Percentiles rank a stretch among this genome's conserved stretches.
Conservation (phyloP, 1,139 yeast species). For the Kurtzmaniella quercitrusa region DNA sequence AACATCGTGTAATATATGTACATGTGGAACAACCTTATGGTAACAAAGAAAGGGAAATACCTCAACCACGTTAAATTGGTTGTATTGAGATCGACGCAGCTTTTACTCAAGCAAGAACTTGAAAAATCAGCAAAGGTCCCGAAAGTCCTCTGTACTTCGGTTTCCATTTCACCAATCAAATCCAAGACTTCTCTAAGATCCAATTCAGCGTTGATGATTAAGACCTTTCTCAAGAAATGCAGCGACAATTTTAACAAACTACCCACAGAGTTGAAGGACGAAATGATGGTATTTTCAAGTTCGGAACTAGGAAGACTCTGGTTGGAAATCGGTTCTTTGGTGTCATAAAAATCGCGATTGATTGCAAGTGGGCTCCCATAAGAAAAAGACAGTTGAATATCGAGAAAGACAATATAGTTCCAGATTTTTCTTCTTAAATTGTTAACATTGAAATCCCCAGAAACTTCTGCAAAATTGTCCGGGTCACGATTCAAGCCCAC, state of each 20-base stretch:
- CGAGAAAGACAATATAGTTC: conserved; percentile 35
- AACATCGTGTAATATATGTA: conserved; percentile 23
- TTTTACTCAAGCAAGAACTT: conserved; percentile 1
- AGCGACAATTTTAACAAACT: conserved; percentile 1
- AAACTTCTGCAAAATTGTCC: conserved; percentile 19
- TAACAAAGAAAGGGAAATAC: conserved; percentile 5
- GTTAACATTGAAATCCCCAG: conserved; percentile 18
- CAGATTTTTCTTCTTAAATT: conserved; percentile 43
- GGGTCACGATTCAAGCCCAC: conserved; percentile 47
- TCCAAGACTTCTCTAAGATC: conserved; percentile 1
- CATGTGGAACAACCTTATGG: conserved; percentile 14
- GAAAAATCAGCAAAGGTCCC: conserved; percentile 9
- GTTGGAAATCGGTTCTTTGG: conserved; percentile 25
- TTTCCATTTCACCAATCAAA: conserved; percentile 5
- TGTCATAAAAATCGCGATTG: conserved; percentile 26
- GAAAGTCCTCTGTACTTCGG: neutral
- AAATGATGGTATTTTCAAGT: conserved; percentile 6
- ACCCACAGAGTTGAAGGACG: neutral
- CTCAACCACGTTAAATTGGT: conserved; percentile 1
- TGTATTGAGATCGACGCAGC: neutral
- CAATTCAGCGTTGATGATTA: conserved; percentile 5
- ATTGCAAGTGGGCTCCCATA: conserved; percentile 36
- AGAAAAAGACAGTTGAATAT: conserved; percentile 25
- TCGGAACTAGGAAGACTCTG: neutral
- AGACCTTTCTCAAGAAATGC: conserved; percentile 1